phyloP scores from a whole-genome alignment of 2,329 filamentous ascomycete species.

The Zymoseptoria pseudotritici region DNA sequence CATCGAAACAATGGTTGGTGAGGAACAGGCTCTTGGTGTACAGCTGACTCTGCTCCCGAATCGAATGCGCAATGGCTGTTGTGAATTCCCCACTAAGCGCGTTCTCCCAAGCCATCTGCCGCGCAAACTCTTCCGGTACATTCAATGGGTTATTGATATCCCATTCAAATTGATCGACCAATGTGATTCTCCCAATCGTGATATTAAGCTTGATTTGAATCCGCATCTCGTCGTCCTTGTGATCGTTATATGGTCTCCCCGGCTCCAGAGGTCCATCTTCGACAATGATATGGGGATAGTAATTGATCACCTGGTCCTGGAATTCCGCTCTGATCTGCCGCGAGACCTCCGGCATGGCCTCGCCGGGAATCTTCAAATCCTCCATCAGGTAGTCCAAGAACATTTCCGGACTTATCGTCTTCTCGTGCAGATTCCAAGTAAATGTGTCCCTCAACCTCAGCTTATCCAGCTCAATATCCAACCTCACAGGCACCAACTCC shows the following conservation, averaged over 20 bases:
- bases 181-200: conserved; percentile 86
- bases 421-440: conserved; percentile 95
- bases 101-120: conserved; percentile 80
- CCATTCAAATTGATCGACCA: conserved; percentile 98
- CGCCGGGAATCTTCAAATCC: conserved; percentile 69
- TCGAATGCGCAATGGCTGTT: conserved; percentile 94
- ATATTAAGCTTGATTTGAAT: conserved; percentile 94
- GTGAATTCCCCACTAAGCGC: conserved; percentile 92
- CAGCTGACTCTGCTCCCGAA: conserved; percentile 89
- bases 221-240: conserved; percentile 99
- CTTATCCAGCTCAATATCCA: conserved; percentile 94
- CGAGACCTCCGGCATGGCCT: conserved; percentile 45
- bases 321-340: conserved; percentile 67
- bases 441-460: conserved; percentile 94
- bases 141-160: conserved; percentile 94
- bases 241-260: conserved; percentile 81
- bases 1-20: conserved; percentile 89
- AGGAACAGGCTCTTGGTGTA: conserved; percentile 92
- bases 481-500: conserved; percentile 79
- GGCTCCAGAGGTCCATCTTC: conserved; percentile 87
- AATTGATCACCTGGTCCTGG: conserved; percentile 84
- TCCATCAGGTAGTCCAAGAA: conserved; percentile 88
- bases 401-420: conserved; percentile 67
- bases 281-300: conserved; percentile 83
- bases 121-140: conserved; percentile 88